phyloP scores from a whole-genome alignment of 2,329 filamentous ascomycete species.

The Xylariomycetidae sp. region DNA sequence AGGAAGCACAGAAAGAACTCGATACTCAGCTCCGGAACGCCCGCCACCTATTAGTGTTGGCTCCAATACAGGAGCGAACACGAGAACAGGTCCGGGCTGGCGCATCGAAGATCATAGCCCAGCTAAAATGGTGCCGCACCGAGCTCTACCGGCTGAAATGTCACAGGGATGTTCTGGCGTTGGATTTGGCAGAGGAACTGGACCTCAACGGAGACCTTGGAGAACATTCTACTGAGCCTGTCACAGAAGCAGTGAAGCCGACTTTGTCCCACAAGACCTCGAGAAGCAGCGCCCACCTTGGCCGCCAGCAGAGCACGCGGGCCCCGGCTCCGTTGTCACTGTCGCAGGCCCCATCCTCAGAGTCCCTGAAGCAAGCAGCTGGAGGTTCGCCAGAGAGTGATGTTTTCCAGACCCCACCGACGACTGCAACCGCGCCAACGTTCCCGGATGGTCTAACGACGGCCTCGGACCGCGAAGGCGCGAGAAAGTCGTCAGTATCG shows the following conservation, averaged over 20 bases:
- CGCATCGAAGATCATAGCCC: slow-evolving; percentile 77
- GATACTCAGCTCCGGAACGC: slow-evolving; percentile 83
- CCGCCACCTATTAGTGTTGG: slow-evolving; percentile 79
- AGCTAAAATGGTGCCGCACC: slow-evolving; percentile 88
- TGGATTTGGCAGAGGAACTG: slow-evolving; percentile 79
- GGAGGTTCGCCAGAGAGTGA: slow-evolving; percentile 36
- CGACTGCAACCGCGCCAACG: slow-evolving; percentile 30
- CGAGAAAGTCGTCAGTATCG: slow-evolving; percentile 38
- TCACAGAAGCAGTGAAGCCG: slow-evolving; percentile 12
- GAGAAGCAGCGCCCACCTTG: slow-evolving; percentile 29
- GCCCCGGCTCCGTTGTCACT: slow-evolving; percentile 27
- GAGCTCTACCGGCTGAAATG: slow-evolving; percentile 91
- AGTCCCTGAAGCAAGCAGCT: slow-evolving; percentile 25
- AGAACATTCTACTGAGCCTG: slow-evolving; percentile 13
- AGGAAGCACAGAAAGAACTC: slow-evolving; percentile 65
- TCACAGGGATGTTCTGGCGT: slow-evolving; percentile 77
- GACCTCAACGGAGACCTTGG: slow-evolving; percentile 31
- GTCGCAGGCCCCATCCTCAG: slow-evolving; percentile 29
- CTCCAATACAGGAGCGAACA: slow-evolving; percentile 85
- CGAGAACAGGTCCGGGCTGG: slow-evolving; percentile 80
- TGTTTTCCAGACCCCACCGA: slow-evolving; percentile 43
- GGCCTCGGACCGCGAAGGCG: slow-evolving; percentile 26
- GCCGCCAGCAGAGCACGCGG: slow-evolving; percentile 30
- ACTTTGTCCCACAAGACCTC: slow-evolving; percentile 24
- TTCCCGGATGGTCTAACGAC: slow-evolving; percentile 37